Conservation (phyloP, 257 asterid species). For the Ligustrum vulgare region DNA sequence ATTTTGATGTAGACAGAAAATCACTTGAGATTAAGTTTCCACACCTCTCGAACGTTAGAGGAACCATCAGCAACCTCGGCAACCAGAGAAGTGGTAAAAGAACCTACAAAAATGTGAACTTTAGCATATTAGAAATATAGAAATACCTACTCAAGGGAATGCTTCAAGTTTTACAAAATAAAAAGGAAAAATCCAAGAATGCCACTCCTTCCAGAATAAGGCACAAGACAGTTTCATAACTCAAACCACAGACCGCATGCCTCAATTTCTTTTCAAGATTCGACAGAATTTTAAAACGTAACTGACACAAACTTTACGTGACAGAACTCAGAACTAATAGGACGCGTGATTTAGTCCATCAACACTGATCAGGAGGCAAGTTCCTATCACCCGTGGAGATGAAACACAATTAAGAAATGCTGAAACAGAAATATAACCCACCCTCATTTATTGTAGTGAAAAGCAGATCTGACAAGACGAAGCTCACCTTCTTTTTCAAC, state of each 20-base stretch:
- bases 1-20: background rate
- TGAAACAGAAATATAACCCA: background rate
- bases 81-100: constrained; percentile 52
- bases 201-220: background rate
- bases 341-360: background rate
- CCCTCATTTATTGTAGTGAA: background rate
- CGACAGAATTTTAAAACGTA: background rate
- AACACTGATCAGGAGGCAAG: background rate
- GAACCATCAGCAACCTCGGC: constrained; percentile 91
- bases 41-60: constrained; percentile 88
- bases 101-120: constrained; percentile 40
- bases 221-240: background rate
- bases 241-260: background rate
- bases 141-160: background rate
- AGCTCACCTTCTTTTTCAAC: constrained; percentile 79
- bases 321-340: background rate
- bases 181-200: background rate
- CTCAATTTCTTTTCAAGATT: background rate
- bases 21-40: constrained; percentile 75
- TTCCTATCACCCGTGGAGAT: background rate
- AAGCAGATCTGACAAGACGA: constrained; percentile 2
- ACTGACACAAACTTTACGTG: background rate
- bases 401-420: background rate
- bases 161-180: background rate
- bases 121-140: constrained; percentile 12